Evolutionary conservation across 2,329 filamentous ascomycete species (phyloP), one percentile per base, ranked within the genome.

Genomic region (Elsinoe ampelina): DNA sequence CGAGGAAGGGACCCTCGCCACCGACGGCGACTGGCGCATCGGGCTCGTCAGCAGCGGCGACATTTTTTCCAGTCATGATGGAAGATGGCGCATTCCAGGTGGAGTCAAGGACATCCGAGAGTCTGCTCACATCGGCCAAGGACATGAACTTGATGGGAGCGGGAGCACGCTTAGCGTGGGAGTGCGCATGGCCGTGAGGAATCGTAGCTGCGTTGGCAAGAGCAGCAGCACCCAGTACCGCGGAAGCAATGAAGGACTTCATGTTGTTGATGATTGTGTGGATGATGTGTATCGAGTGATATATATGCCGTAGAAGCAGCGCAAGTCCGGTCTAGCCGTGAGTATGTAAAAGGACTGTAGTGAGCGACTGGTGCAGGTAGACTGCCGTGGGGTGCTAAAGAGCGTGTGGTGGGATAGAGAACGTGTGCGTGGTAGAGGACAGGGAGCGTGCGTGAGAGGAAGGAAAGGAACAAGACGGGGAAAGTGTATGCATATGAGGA

Each of bases 171-270:
- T 41, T 41, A 13, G 19, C 36, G 34, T 56, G 54, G n/a, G 36
- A 17, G 52, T 42, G 38, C 22, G 20, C 54, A 45, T 56, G 54
- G 30, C 39, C 41, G 54, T 56, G 54, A 47, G 38, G 38, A 30
- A 58, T 60, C 54, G 43, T 51, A 32, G 54, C 59, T 57, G 59
- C 59, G 41, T 54, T 58, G 58, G 43, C 54, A 35, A 60, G 54
- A 39, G 57, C 56, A 55, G 54, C 48, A 55, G 57, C 54, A 42
- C 54, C 26, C 39, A 56, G 41, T 26, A 47, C 54, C 17, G 54
- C 54, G 54, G 54, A 56, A 48, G 54, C 41, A 38, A 56, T 48
- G 41, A 36, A 22, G 32, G 54, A 45, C 54, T 56, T 56, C 54
- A 56, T 56, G 11, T 45, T 56, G 54, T 43, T 34, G 22, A 26